Base-by-base conservation (phyloP, 2,329 filamentous ascomycete species). In the Pestalotiopsis sp. region DNA sequence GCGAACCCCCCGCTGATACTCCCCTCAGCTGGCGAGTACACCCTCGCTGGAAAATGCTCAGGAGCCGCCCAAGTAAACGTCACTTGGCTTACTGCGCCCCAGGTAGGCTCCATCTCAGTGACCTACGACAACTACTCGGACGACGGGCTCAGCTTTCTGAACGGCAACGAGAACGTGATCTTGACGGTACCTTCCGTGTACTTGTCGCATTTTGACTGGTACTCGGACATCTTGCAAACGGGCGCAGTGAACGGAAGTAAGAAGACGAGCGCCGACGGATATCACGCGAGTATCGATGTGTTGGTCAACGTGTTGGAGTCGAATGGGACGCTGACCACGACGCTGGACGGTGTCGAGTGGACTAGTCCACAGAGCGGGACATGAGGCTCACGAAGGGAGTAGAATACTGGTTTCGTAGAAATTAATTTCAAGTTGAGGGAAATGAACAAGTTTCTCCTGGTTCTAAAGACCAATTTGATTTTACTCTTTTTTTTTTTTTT, bases 241-340 rank as follows among this genome's bases (percentile, higher is more conserved):
- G 81, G 81, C 0, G 69, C 68, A 2, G 71, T 71, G 0, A 71
- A 71, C 4, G 76, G 73, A 0, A 80, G 74, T 1, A 85, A 84
- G 73, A 78, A 75, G 65, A 84, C 83, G 0, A 75, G 80, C 4
- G 71, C 76, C 0, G 76, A 72, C 1, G 81, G 82, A 1, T 82
- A 84, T 65, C 80, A 82, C 67, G 65, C 84, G 23, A 68, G 69
- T 1, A 82, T 83, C 23, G 78, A 84, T 74, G 77, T 74, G 2
- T 65, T 81, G 71, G 71, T 68, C 4, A 84, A 84, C 56, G 75
- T 81, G 0, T 83, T 84, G 70, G 69, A 80, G 7, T 80, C 82
- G 0, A 83, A 79, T 68, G 83, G 83, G 1, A 81, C 78, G 0
- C 66, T 84, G 67, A 78, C 73, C 2, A 84, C 80, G 1, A 79